Evolutionary conservation across 805 yeast species (phyloP).

Genomic region (Kodamaea neixiangensis): DNA sequence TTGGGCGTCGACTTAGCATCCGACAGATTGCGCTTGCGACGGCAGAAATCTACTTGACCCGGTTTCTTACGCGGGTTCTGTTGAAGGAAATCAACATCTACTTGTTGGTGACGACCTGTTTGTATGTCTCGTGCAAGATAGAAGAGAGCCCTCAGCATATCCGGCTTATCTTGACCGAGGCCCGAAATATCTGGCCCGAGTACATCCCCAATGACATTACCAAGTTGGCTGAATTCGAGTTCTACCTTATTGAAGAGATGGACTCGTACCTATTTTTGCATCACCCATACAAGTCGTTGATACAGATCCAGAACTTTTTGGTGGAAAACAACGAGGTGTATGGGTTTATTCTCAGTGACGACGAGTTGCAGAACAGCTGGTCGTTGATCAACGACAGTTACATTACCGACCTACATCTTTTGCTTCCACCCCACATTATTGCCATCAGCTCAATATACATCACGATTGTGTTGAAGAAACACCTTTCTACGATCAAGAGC

Average conservation of each 20-base stretch:
- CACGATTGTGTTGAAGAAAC: slow-evolving; percentile 60
- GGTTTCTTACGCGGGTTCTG: slow-evolving; percentile 74
- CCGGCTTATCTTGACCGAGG: slow-evolving; percentile 77
- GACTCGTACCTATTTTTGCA: slow-evolving; percentile 69
- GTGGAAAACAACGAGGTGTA: slow-evolving; percentile 26
- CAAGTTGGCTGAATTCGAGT: slow-evolving; percentile 92
- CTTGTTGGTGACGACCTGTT: slow-evolving; percentile 76
- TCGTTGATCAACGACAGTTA: slow-evolving; percentile 86
- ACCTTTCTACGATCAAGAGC: slow-evolving; percentile 24
- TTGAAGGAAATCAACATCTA: slow-evolving; percentile 82
- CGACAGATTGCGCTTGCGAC: slow-evolving; percentile 86
- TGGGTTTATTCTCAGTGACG: slow-evolving; percentile 47
- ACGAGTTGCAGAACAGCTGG: slow-evolving; percentile 86
- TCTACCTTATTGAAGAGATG: slow-evolving; percentile 87
- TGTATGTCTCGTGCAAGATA: slow-evolving; percentile 88
- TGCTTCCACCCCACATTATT: slow-evolving; percentile 87
- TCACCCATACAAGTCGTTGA: slow-evolving; percentile 70
- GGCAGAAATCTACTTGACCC: slow-evolving; percentile 79
- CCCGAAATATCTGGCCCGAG: slow-evolving; percentile 92
- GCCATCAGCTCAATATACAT: slow-evolving; percentile 83
- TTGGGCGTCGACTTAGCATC: slow-evolving; percentile 76
- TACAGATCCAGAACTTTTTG: slow-evolving; percentile 51
- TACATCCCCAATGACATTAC: slow-evolving; percentile 89
- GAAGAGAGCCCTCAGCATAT: slow-evolving; percentile 97
- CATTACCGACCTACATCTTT: slow-evolving; percentile 79